A percentile compares a stretch with the other conserved stretches of the same genome.
phyloP scores from a whole-genome alignment of 2,329 filamentous ascomycete species.

The Penicillium sp. region DNA sequence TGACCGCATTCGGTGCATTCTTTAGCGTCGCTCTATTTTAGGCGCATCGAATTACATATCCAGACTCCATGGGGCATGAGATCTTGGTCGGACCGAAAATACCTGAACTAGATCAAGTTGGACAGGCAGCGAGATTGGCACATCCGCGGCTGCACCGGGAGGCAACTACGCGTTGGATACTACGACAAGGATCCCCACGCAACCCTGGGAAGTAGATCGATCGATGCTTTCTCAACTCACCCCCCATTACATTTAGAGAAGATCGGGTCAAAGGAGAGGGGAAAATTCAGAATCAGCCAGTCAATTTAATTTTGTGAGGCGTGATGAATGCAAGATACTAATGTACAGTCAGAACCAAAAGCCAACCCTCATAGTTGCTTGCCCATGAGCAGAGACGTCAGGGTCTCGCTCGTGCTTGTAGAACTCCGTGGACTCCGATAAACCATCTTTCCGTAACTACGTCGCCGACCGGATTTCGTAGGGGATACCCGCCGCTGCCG shows the following conservation, averaged over 20 bases:
- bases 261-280: too few species aligned
- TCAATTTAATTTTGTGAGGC: conserved; percentile 3
- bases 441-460: conserved; percentile 33
- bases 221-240: too few species aligned
- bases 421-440: conserved; percentile 41
- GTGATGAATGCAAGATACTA: too few species aligned
- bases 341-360: background rate
- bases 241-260: too few species aligned
- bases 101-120: too few species aligned
- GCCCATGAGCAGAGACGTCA: conserved; percentile 33
- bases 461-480: conserved; percentile 34
- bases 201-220: too few species aligned
- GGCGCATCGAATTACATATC: background rate
- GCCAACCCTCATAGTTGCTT: conserved; percentile 26
- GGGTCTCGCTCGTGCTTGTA: conserved; percentile 37
- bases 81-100: too few species aligned
- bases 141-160: too few species aligned
- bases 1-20: conserved; percentile 27
- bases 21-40: conserved; percentile 10
- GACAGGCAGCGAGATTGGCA: too few species aligned
- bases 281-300: background rate
- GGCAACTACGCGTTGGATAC: too few species aligned
- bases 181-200: too few species aligned
- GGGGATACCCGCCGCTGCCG: conserved; percentile 28
- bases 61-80: background rate